Percentiles rank a stretch among this genome's conserved stretches.
phyloP scores from a whole-genome alignment of 495 filamentous ascomycete species.

The Annulohypoxylon maeteangense region DNA sequence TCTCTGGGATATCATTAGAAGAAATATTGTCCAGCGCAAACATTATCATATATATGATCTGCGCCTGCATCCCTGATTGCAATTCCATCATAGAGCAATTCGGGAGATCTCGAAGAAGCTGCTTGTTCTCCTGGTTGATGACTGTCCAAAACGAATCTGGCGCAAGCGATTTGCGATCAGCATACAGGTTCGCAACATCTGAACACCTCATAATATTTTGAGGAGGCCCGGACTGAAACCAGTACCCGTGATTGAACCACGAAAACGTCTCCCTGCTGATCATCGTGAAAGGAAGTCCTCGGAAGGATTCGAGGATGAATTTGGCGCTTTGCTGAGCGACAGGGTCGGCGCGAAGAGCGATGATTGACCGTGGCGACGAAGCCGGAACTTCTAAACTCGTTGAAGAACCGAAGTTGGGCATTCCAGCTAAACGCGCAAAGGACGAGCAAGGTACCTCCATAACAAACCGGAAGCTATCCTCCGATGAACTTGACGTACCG shows the following conservation, averaged over 20 bases:
- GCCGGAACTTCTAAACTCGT: slow-evolving; percentile 2
- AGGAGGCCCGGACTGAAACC: slow-evolving; percentile 37
- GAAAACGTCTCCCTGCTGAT: slow-evolving; percentile 36
- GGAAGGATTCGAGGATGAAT: slow-evolving; percentile 36
- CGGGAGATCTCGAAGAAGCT: slow-evolving; percentile 19
- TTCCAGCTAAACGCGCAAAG: not conserved
- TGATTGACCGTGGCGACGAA: slow-evolving; percentile 19
- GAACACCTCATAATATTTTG: slow-evolving; percentile 25
- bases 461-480: not conserved
- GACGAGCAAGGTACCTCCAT: not conserved
- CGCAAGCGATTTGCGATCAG: not conserved
- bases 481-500: not conserved
- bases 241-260: slow-evolving; percentile 36
- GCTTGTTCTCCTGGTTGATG: slow-evolving; percentile 28
- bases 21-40: slow-evolving; percentile 17
- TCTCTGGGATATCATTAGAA: slow-evolving; percentile 7
- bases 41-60: slow-evolving; percentile 34
- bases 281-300: slow-evolving; percentile 37
- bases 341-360: slow-evolving; percentile 34
- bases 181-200: slow-evolving; percentile 21
- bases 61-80: slow-evolving; percentile 15
- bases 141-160: slow-evolving; percentile 19
- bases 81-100: slow-evolving; percentile 13
- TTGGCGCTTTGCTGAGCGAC: slow-evolving; percentile 26
- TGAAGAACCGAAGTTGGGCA: slow-evolving; percentile 21